Base-by-base conservation (phyloP, 192 early-diverging fungal genomes). In the Coemansia sp. region DNA sequence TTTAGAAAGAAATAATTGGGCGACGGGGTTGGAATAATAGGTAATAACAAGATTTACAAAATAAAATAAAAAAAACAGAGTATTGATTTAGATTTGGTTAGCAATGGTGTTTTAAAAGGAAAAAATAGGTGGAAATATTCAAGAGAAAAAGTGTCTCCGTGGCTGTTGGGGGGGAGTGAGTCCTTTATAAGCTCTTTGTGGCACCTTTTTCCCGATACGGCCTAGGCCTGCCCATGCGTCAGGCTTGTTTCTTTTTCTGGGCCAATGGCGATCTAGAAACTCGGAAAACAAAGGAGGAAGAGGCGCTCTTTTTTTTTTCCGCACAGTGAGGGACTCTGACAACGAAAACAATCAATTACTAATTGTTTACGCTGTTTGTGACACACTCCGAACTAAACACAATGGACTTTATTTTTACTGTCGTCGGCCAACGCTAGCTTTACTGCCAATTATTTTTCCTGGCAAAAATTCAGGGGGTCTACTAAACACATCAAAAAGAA, bases 1-100 rank as follows among this genome's bases (percentile, higher is more conserved):
- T 6, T 15, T 27, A 66, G 36, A 53, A 17, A 61, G 60, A 38
- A 45, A 65, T 61, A 62, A 38, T 32, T 61, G 17, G 38, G 39
- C 27, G 63, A 44, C 58, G 0, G 51, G 23, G 42, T 34, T 29
- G 34, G 21, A 19, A 36, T 14, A 36, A 32, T 60, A 36, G 25
- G 15, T 31, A 29, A 34, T 15, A 59, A 59, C 17, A 50, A 21
- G 41, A 19, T 23, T 25, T 25, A 65, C 3, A 65, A 66, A 37
- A 1, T 21, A 42, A 5, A 17, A 21, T 38, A 42, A 19, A 1
- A 66, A n/a, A 25, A 32, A 36, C n/a, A n/a, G n/a, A 59, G 57
- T 36, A 10, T 19, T 14, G 53, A 29, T 32, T 14, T 27, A 0
- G 27, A 17, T 34, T 31, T 36, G 32, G 32, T 6, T 25, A 12